A percentile compares a stretch with the other conserved stretches of the same genome.
Evolutionary conservation across 225 moss, liverwort and hornwort species (phyloP).

Genomic region (Physcomitrellopsis africana): DNA sequence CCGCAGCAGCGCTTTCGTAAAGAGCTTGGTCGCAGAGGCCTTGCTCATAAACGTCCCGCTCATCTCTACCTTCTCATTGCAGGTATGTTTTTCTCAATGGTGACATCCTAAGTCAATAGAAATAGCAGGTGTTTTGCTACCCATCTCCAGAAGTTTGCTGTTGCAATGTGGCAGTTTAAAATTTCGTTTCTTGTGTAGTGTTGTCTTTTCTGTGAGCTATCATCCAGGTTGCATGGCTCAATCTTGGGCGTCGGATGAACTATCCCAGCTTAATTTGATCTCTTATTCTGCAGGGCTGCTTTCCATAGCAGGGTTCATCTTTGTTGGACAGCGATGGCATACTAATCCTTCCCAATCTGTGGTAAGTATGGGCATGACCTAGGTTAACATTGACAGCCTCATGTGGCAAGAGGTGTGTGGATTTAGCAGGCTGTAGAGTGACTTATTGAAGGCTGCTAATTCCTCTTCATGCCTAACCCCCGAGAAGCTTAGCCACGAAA

Average conservation of each 20-base stretch:
- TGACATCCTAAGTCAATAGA: neutral
- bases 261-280: neutral
- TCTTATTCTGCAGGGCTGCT: slow-evolving; percentile 33
- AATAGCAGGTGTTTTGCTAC: neutral
- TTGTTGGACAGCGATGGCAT: slow-evolving; percentile 33
- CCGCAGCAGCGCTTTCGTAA: slow-evolving; percentile 35
- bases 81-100: slow-evolving; percentile 28
- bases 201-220: neutral
- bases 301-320: slow-evolving; percentile 31
- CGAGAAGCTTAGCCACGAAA: too few relatives aligned
- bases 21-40: slow-evolving; percentile 30
- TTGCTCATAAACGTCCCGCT: slow-evolving; percentile 21
- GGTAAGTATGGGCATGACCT: slow-evolving; percentile 24
- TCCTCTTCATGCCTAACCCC: neutral
- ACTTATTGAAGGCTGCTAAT: neutral
- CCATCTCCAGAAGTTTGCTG: neutral
- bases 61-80: slow-evolving; percentile 29
- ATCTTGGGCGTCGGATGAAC: neutral
- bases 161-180: neutral
- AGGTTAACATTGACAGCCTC: neutral
- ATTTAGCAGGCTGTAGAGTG: neutral
- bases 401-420: neutral
- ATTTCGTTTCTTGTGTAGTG: neutral
- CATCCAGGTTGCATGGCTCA: neutral
- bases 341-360: slow-evolving; percentile 20